phyloP scores from a whole-genome alignment of 306 rosid species.

The Vachellia pachyceras region DNA sequence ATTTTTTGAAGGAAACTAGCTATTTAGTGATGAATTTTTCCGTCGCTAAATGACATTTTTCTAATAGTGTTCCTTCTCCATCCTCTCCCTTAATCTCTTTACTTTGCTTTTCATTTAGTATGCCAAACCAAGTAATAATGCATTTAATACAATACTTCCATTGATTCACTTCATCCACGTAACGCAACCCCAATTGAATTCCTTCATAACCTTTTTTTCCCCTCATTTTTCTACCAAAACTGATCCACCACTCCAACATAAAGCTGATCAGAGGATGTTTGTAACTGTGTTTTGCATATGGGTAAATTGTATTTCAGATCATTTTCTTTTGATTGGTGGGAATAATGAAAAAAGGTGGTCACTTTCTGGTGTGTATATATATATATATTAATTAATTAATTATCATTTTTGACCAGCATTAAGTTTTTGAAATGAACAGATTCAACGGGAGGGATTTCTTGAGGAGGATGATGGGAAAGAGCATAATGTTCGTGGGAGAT shows the following conservation, averaged over 20 bases:
- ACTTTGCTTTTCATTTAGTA: background rate
- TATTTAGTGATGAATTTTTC: no score
- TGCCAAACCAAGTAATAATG: background rate
- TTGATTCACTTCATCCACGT: background rate
- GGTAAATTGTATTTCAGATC: background rate
- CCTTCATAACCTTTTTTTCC: background rate
- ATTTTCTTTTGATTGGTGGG: background rate
- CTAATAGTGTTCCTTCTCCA: no score
- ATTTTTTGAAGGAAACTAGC: no score
- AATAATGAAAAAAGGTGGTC: background rate
- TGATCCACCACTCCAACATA: background rate
- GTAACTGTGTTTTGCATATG: background rate
- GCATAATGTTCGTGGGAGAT: slow-evolving; percentile 94
- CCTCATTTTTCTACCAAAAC: background rate
- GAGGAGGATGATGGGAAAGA: slow-evolving; percentile 66
- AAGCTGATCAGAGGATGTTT: background rate
- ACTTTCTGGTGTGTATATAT: background rate
- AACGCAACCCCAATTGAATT: background rate
- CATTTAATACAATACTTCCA: background rate
- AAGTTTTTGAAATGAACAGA: slow-evolving; percentile 39
- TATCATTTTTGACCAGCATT: background rate
- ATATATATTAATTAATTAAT: no score
- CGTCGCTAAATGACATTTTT: no score
- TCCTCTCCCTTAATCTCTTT: background rate
- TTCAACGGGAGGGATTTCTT: slow-evolving; percentile 72